Conservation (phyloP, 306 rosid genomes). For the Pterocarpus macrocarpus region DNA sequence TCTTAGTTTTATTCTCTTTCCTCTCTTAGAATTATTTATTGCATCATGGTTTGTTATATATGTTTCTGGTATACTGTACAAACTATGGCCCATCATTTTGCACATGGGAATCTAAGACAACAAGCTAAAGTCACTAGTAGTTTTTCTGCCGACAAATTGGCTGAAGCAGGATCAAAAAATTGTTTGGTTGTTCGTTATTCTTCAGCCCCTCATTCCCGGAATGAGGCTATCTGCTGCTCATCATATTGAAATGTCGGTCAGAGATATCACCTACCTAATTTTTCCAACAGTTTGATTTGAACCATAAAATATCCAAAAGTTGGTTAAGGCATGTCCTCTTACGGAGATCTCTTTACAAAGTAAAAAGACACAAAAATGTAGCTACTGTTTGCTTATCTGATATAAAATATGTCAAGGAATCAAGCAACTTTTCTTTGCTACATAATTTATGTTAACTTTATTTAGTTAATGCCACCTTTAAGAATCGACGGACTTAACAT, state of each 20-base stretch:
- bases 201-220: not conserved
- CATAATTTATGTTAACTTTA: not conserved
- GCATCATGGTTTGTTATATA: not conserved
- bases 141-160: slow-evolving; percentile 53
- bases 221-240: not conserved
- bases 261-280: not conserved
- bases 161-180: slow-evolving; percentile 21
- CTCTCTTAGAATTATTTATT: not conserved
- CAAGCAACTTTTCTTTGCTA: not conserved
- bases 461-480: too few relatives aligned
- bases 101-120: slow-evolving; percentile 45
- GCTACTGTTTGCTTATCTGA: slow-evolving; percentile 19
- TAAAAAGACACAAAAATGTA: not conserved
- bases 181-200: slow-evolving; percentile 14
- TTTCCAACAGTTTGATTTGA: not conserved
- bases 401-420: not conserved
- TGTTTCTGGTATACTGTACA: slow-evolving; percentile 21
- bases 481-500: too few relatives aligned
- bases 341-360: not conserved
- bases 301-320: not conserved
- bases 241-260: slow-evolving; percentile 14
- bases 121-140: slow-evolving; percentile 33
- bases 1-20: not conserved
- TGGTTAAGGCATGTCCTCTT: slow-evolving; percentile 9
- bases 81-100: slow-evolving; percentile 46